Percentiles rank a stretch among this genome's conserved stretches.
phyloP scores from a whole-genome alignment of 768 basidiomycete species.

The Myochromella boudieri region DNA sequence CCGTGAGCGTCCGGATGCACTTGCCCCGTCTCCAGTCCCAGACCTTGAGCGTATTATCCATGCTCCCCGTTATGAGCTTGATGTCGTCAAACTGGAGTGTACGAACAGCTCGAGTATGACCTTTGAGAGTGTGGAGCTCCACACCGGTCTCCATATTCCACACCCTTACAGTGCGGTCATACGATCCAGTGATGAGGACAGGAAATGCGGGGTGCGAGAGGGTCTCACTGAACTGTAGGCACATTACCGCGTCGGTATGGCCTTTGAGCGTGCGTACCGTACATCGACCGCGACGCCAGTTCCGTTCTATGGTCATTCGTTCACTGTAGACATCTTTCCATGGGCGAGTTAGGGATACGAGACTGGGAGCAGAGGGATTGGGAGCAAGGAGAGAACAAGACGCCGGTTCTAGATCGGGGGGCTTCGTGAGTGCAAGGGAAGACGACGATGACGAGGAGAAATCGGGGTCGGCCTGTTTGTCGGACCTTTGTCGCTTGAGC shows the following conservation, averaged over 20 bases:
- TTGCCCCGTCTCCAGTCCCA: slow-evolving; percentile 95
- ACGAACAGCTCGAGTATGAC: slow-evolving; percentile 90
- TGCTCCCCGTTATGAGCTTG: slow-evolving; percentile 93
- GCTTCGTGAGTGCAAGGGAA: slow-evolving; percentile 9
- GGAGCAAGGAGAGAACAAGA: slow-evolving; percentile 28
- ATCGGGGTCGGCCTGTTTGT: slow-evolving; percentile 14
- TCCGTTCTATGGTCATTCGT: slow-evolving; percentile 92
- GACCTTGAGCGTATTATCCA: slow-evolving; percentile 94
- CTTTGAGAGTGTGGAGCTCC: slow-evolving; percentile 79
- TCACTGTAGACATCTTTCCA: slow-evolving; percentile 99
- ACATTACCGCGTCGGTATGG: slow-evolving; percentile 96
- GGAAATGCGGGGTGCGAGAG: slow-evolving; percentile 84
- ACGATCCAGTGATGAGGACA: slow-evolving; percentile 95
- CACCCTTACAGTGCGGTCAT: slow-evolving; percentile 90
- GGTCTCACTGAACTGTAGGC: slow-evolving; percentile 90
- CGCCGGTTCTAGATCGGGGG: slow-evolving; percentile 9
- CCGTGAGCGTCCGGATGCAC: slow-evolving; percentile 84
- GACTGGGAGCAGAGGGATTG: slow-evolving; percentile 25
- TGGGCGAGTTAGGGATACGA: slow-evolving; percentile 66
- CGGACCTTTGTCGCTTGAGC: slow-evolving; percentile 52
- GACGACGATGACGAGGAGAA: slow-evolving; percentile 13
- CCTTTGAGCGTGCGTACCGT: slow-evolving; percentile 84
- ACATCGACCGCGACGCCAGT: slow-evolving; percentile 94
- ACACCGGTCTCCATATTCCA: slow-evolving; percentile 96
- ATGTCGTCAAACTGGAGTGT: slow-evolving; percentile 94